Evolutionary conservation across 805 yeast genomes (phyloP).

Genomic region (Yarrowia deformans): DNA sequence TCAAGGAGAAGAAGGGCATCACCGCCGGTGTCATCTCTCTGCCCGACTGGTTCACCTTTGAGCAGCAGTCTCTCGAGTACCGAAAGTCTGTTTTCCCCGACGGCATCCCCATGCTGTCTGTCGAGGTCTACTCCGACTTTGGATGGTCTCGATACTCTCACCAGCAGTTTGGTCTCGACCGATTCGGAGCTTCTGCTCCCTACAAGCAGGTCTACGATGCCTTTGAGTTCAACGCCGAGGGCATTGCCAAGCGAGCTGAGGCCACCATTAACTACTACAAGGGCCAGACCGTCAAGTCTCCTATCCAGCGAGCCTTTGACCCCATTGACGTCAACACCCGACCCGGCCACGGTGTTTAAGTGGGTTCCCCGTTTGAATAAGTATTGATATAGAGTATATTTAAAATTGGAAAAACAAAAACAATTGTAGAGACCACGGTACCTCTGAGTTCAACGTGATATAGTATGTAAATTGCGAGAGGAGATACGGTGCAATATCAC

Average conservation of each 20-base stretch:
- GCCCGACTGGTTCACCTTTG: constrained; percentile 93
- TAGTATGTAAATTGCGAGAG: too few species aligned
- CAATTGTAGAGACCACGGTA: neutral
- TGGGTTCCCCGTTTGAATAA: neutral
- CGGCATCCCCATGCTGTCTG: constrained; percentile 89
- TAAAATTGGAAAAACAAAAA: constrained; percentile 5
- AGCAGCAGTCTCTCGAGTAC: constrained; percentile 81
- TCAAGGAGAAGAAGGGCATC: constrained; percentile 66
- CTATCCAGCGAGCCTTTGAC: constrained; percentile 75
- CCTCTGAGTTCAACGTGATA: too few species aligned
- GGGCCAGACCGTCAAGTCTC: constrained; percentile 75
- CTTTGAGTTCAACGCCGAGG: constrained; percentile 93
- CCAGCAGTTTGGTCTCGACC: constrained; percentile 93
- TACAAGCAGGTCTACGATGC: constrained; percentile 79
- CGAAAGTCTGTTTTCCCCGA: constrained; percentile 89
- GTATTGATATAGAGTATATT: constrained; percentile 27
- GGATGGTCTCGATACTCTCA: constrained; percentile 97
- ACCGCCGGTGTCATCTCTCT: constrained; percentile 86
- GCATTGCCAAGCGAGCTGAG: constrained; percentile 83
- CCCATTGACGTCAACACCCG: constrained; percentile 37
- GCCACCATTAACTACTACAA: constrained; percentile 83
- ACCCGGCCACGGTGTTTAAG: constrained; percentile 38
- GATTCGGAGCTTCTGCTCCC: constrained; percentile 97
- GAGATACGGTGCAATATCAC: too few species aligned
- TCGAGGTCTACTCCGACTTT: constrained; percentile 88